Evolutionary conservation across 345 rosid genomes (phyloP).

Genomic region (Punica granatum): DNA sequence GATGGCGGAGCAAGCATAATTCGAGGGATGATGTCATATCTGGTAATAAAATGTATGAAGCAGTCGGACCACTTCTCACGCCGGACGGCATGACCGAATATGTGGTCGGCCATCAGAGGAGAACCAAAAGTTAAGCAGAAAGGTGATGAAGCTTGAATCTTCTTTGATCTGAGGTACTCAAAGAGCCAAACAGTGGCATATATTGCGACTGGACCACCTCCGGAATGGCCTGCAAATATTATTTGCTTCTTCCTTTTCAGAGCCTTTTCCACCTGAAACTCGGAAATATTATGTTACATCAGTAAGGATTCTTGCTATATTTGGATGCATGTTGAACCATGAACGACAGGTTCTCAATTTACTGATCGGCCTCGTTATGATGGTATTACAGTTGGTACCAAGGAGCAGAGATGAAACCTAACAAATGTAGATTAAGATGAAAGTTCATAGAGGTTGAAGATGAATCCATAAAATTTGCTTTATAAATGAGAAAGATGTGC

Average conservation of each 20-base stretch:
- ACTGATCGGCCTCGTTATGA: background rate
- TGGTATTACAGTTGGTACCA: background rate
- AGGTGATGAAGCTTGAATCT: constrained; percentile 10
- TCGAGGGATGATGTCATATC: constrained; percentile 66
- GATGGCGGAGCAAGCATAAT: constrained; percentile 48
- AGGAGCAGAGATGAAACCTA: background rate
- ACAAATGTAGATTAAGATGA: no score
- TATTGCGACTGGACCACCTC: constrained; percentile 72
- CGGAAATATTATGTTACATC: background rate
- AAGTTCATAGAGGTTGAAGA: background rate
- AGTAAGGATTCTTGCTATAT: background rate
- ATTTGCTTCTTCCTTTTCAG: constrained; percentile 26
- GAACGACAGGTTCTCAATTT: background rate
- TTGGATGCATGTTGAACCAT: background rate
- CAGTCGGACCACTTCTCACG: constrained; percentile 64
- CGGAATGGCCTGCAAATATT: constrained; percentile 79
- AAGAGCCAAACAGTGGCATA: constrained; percentile 60
- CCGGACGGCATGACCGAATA: constrained; percentile 52
- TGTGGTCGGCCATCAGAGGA: constrained; percentile 57
- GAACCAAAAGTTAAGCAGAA: constrained; percentile 78
- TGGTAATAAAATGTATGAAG: constrained; percentile 54
- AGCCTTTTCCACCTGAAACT: constrained; percentile 41
- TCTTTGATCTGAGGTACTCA: constrained; percentile 11
- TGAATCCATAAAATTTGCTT: background rate
- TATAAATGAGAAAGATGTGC: background rate